These are phyloP conservation scores for Quercus berberidifolia DNA, from an alignment of 306 rosid species.

Conservation along the genomic window DNA sequence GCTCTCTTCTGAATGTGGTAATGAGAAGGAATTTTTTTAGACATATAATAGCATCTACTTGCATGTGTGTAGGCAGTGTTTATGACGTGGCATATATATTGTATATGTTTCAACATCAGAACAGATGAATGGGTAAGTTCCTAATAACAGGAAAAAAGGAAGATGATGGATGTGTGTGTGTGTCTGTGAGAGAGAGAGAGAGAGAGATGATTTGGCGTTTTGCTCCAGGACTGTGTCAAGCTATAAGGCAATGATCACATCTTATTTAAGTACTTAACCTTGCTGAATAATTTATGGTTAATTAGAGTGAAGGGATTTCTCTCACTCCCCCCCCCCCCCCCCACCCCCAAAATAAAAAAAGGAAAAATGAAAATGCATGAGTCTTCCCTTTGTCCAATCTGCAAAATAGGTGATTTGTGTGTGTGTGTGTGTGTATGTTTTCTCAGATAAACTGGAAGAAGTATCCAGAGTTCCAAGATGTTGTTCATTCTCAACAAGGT, in stretches of 20 bases:
- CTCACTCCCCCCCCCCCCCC: too few species aligned
- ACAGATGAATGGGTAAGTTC: conserved; percentile 59
- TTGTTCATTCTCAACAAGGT: conserved; percentile 34
- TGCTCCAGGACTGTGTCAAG: too few species aligned
- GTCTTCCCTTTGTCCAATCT: background rate
- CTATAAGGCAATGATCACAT: too few species aligned
- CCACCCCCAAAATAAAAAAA: too few species aligned
- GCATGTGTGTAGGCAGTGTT: conserved; percentile 23
- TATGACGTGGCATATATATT: conserved; percentile 43
- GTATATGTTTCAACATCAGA: conserved; percentile 42
- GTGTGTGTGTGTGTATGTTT: background rate
- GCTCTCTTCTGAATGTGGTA: background rate
- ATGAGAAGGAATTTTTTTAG: background rate
- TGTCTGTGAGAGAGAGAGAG: background rate
- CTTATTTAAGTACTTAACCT: too few species aligned
- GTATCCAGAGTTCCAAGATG: conserved; percentile 44
- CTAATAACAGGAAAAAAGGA: background rate
- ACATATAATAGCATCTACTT: background rate
- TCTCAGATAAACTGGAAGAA: conserved; percentile 45
- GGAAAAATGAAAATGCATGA: background rate
- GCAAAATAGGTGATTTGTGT: background rate
- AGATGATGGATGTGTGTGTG: background rate
- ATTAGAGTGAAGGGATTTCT: too few species aligned
- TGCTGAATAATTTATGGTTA: too few species aligned
- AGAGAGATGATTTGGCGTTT: background rate